Conservation (phyloP, 352 stramenopile genomes). For the Peronospora tabacina region DNA sequence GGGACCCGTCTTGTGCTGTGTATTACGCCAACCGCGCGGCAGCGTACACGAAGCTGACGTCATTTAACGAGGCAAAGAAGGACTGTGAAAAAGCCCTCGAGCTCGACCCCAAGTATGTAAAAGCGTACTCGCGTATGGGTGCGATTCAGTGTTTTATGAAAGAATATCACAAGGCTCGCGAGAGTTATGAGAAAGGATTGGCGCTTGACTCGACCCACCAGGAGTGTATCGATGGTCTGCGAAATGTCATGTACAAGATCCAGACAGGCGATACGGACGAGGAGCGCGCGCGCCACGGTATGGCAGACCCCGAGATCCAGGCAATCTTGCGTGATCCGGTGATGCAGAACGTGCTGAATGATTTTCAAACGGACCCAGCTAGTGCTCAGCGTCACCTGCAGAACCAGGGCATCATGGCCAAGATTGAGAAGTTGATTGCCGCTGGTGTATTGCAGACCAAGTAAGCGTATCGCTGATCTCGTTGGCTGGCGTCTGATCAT, state of each 20-base stretch:
- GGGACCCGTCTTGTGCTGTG: slow-evolving; percentile 93
- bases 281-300: slow-evolving; percentile 94
- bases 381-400: slow-evolving; percentile 89
- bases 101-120: slow-evolving; percentile 98
- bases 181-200: slow-evolving; percentile 95
- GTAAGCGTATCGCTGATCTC: slow-evolving; percentile 24
- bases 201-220: slow-evolving; percentile 91
- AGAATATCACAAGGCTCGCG: slow-evolving; percentile 98
- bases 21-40: slow-evolving; percentile 99
- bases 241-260: slow-evolving; percentile 91
- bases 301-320: slow-evolving; percentile 99
- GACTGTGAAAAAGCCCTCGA: slow-evolving; percentile 97
- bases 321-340: slow-evolving; percentile 95
- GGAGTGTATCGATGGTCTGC: slow-evolving; percentile 93
- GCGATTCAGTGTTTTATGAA: slow-evolving; percentile 99
- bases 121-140: slow-evolving; percentile 96
- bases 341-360: slow-evolving; percentile 95
- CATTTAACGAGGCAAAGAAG: slow-evolving; percentile 85
- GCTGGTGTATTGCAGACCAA: slow-evolving; percentile 94
- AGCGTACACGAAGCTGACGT: slow-evolving; percentile 98
- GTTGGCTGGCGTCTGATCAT: neutral
- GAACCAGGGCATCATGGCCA: slow-evolving; percentile 91
- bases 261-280: slow-evolving; percentile 93
- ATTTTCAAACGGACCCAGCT: slow-evolving; percentile 94
- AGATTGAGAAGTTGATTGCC: slow-evolving; percentile 99